A percentile compares a stretch with the other conserved stretches of the same genome.
Conservation (phyloP, 345 rosid species). For the Melastoma malabathricum region DNA sequence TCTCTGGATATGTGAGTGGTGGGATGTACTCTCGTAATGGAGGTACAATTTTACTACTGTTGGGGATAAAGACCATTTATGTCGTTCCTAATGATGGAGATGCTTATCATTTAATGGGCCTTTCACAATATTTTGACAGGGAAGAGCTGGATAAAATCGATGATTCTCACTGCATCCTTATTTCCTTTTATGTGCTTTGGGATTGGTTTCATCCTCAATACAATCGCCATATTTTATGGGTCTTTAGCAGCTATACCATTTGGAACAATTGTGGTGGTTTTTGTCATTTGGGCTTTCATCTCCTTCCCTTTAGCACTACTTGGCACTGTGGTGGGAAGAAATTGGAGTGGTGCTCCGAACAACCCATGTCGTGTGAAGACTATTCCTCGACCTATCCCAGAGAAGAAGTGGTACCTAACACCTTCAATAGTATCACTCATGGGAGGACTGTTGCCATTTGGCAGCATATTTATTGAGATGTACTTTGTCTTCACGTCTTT, state of each 20-base stretch:
- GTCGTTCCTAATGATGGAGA: too few relatives aligned
- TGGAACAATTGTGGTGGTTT: constrained; percentile 91
- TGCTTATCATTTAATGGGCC: too few relatives aligned
- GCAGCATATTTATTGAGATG: constrained; percentile 96
- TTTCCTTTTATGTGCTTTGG: constrained; percentile 91
- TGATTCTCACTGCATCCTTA: constrained; percentile 88
- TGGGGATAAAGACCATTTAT: too few relatives aligned
- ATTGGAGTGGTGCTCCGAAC: constrained; percentile 92
- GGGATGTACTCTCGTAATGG: constrained; percentile 99
- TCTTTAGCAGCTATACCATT: constrained; percentile 93
- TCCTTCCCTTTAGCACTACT: constrained; percentile 91
- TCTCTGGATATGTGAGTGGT: constrained; percentile 97
- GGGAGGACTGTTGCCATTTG: constrained; percentile 92
- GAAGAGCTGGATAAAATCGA: constrained; percentile 86
- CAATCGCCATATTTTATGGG: constrained; percentile 85
- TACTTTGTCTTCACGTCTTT: constrained; percentile 94
- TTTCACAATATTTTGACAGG: constrained; percentile 21
- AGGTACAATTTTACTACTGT: constrained; percentile 30
- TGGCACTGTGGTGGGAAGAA: constrained; percentile 89
- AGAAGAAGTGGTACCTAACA: constrained; percentile 92
- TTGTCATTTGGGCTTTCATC: constrained; percentile 85
- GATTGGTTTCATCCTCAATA: constrained; percentile 75
- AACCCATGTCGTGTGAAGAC: constrained; percentile 98
- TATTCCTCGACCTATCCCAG: constrained; percentile 92
- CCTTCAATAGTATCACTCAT: constrained; percentile 82